Conservation (phyloP, 345 rosid species). For the Populus euphratica region DNA sequence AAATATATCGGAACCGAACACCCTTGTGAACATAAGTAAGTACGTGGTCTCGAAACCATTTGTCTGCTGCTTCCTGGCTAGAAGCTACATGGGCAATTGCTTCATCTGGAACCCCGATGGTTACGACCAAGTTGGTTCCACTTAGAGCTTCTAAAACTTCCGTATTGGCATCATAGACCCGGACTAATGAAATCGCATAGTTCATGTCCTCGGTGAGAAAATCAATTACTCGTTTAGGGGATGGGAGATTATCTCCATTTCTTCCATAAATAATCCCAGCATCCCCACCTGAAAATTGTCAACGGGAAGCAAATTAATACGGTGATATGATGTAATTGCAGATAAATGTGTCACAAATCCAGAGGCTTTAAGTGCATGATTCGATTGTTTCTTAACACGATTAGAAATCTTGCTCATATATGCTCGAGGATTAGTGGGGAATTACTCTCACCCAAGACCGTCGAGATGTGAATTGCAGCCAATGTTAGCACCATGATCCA, state of each 20-base stretch:
- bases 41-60: conserved; percentile 25
- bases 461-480: background rate
- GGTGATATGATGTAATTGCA: no score
- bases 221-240: conserved; percentile 17
- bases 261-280: conserved; percentile 18
- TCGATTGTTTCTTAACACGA: background rate
- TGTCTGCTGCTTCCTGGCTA: conserved; percentile 21
- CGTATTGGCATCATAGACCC: conserved; percentile 10
- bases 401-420: background rate
- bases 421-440: background rate
- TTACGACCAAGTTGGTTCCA: conserved; percentile 17
- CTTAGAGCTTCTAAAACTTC: conserved; percentile 20
- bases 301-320: background rate
- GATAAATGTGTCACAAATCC: background rate
- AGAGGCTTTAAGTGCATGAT: background rate
- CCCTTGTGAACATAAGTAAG: conserved; percentile 13
- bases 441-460: background rate
- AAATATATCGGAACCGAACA: conserved; percentile 21
- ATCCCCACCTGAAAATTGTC: conserved; percentile 18
- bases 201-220: conserved; percentile 9
- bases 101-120: conserved; percentile 17
- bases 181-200: conserved; percentile 7
- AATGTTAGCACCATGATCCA: background rate
- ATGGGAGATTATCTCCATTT: conserved; percentile 21
- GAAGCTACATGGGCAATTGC: conserved; percentile 20